Base-by-base conservation (phyloP, 768 basidiomycete species). In the Tubosaeta sp. region DNA sequence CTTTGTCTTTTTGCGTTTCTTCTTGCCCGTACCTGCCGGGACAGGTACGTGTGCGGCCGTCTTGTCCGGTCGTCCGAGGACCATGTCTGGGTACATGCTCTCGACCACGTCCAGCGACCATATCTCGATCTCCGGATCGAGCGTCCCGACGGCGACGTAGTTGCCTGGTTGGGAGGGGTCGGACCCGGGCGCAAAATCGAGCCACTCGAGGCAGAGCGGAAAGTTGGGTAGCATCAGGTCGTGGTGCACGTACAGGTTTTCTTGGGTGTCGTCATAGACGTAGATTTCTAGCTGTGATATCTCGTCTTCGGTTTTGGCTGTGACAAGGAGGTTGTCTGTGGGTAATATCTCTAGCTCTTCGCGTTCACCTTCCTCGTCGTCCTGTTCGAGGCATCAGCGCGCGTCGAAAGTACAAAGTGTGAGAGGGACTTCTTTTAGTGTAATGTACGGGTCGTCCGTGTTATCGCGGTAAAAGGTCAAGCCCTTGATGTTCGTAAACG, bases 191-290 rank as follows among this genome's bases (percentile, higher is more conserved):
- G 86, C 81, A 70, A 93, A 97, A 68, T 98, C 91, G 53, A 97
- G 85, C 97, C 97, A 99, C 77, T 99, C 97, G 52, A 99, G 88
- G 62, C 95, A 98, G 53, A 99, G 86, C 9, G 97, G 97, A 71
- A 97, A 94, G 58, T 91, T 92, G 57, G 95, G 94, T 29, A 99
- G 81, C 85, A 99, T 91, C 67, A 97, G 79, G 69, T 99, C 97
- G 71, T 99, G 97, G 68, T 98, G 97, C 35, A 88, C 89, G 66
- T 94, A 98, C 39, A 98, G 81, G 66, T 91, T 92, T 66, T 94
- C 91, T 72, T 89, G 76, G 0, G 82, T 77, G 64, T 95, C 49
- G 26, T 50, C 49, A 9, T 49, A 98, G 62, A 97, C 86, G 71
- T 95, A 95, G 58, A 97, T 79, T 67, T 98, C 95, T 49, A 98